These are phyloP conservation scores for Athelia sp. DNA, from an alignment of 1,284 basidiomycete genomes.

Conservation along the genomic window DNA sequence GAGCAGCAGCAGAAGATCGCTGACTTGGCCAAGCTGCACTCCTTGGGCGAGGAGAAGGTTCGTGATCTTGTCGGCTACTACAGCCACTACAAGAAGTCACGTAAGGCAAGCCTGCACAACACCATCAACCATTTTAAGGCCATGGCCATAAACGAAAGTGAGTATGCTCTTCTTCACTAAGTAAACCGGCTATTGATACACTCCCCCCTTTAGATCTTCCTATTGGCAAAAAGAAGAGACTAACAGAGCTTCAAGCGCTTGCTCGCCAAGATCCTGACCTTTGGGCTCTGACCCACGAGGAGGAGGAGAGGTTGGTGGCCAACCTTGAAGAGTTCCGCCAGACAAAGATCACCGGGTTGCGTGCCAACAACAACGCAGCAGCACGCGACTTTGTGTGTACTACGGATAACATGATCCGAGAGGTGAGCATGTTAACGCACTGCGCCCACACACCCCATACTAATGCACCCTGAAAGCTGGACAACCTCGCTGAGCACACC, in stretches of 20 bases:
- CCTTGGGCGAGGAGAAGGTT: neutral
- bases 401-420: neutral
- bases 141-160: neutral
- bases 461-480: neutral
- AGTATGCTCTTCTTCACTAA: neutral
- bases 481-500: constrained; percentile 1
- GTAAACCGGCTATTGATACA: neutral
- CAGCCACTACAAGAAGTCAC: neutral
- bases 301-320: neutral
- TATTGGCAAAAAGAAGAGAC: neutral
- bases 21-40: neutral
- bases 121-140: neutral
- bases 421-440: neutral
- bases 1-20: neutral
- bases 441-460: too few relatives aligned
- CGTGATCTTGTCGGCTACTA: neutral
- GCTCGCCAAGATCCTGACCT: neutral
- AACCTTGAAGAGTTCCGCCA: neutral
- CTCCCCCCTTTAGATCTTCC: constrained; percentile 1
- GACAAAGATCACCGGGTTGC: neutral
- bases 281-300: neutral
- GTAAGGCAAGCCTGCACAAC: neutral
- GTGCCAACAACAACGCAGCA: neutral
- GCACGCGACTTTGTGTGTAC: neutral
- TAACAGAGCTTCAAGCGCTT: neutral